Conservation (phyloP, 108 stramenopile species). For the Aurantiochytrium sp. region DNA sequence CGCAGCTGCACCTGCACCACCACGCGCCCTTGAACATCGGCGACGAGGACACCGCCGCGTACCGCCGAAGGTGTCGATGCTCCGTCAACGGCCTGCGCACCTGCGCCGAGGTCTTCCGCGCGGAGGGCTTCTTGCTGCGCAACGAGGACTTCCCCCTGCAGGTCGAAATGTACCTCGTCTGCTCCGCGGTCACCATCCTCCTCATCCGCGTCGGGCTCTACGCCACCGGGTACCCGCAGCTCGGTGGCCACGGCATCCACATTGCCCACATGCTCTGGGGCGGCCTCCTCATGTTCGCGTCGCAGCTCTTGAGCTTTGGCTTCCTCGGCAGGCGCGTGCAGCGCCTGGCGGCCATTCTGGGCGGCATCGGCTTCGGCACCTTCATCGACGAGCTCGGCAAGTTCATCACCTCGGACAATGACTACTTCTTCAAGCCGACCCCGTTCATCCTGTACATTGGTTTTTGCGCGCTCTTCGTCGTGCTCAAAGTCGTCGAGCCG, state of each 20-base stretch:
- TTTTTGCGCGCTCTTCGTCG: background rate
- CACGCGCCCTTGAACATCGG: background rate
- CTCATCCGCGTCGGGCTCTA: slow-evolving; percentile 9
- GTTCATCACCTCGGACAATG: slow-evolving; percentile 29
- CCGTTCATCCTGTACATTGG: slow-evolving; percentile 17
- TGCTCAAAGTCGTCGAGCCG: slow-evolving; percentile 4
- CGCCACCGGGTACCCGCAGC: slow-evolving; percentile 15
- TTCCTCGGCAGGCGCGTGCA: slow-evolving; percentile 9
- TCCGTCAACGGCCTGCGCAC: background rate
- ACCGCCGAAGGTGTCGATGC: background rate
- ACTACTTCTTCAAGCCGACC: slow-evolving; percentile 28
- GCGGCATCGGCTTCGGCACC: background rate
- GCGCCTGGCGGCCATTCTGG: background rate
- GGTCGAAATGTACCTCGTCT: slow-evolving; percentile 25
- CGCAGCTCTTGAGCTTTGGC: background rate
- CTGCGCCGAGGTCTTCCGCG: background rate
- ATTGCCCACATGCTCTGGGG: slow-evolving; percentile 31
- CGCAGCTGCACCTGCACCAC: background rate
- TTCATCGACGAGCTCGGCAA: slow-evolving; percentile 28
- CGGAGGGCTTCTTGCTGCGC: slow-evolving; percentile 8
- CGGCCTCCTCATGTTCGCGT: background rate
- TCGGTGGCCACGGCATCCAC: slow-evolving; percentile 14
- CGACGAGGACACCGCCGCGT: background rate
- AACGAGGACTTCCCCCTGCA: background rate
- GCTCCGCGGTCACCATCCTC: slow-evolving; percentile 4